phyloP scores from a whole-genome alignment of 2,329 filamentous ascomycete genomes.

The Trichothecium roseum region DNA sequence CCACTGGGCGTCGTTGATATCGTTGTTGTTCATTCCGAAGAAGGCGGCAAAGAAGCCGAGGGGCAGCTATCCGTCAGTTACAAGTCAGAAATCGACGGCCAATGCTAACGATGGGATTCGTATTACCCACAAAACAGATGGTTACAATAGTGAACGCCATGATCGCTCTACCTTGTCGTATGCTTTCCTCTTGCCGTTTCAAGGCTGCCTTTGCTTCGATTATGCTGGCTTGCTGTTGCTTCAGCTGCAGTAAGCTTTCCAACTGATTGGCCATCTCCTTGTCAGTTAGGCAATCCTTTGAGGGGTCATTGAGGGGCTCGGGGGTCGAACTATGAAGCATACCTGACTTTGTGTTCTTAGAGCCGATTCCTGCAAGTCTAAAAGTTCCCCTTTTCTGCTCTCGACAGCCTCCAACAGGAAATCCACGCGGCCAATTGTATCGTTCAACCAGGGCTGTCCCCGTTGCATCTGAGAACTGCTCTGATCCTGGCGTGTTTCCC shows the following conservation, averaged over 20 bases:
- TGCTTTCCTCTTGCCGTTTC: slow-evolving; percentile 25
- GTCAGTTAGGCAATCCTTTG: neutral
- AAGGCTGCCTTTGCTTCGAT: slow-evolving; percentile 31
- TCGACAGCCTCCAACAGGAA: neutral
- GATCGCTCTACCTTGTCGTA: slow-evolving; percentile 30
- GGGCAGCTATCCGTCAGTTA: slow-evolving; percentile 14
- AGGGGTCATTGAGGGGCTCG: no score
- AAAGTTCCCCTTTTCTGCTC: neutral
- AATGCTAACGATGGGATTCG: neutral
- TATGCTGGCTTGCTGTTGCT: slow-evolving; percentile 34
- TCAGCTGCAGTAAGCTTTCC: slow-evolving; percentile 27
- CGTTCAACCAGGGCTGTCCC: no score
- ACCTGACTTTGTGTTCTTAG: neutral
- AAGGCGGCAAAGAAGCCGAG: slow-evolving; percentile 26
- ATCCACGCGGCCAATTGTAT: neutral
- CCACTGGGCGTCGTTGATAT: slow-evolving; percentile 2
- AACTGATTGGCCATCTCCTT: slow-evolving; percentile 8
- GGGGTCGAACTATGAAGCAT: neutral
- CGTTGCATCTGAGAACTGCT: neutral
- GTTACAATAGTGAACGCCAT: slow-evolving; percentile 36
- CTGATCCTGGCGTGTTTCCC: neutral
- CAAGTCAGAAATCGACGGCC: no score
- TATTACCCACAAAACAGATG: slow-evolving; percentile 29
- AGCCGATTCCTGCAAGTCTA: slow-evolving; percentile 1
- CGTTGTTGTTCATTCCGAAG: slow-evolving; percentile 26